phyloP scores from a whole-genome alignment of 176 grass and related monocot genomes.

The Typha latifolia region DNA sequence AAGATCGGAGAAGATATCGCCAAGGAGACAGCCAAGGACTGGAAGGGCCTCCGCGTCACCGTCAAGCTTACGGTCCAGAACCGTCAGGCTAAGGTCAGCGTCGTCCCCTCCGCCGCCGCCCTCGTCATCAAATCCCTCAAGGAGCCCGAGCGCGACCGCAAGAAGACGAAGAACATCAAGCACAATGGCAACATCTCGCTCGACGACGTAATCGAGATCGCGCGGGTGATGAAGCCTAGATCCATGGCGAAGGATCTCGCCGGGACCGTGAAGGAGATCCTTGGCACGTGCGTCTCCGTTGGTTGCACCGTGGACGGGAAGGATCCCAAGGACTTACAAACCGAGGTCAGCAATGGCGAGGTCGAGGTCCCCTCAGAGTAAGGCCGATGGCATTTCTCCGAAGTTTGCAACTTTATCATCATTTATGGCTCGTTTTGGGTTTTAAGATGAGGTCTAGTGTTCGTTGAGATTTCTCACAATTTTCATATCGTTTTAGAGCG shows the following conservation, averaged over 20 bases:
- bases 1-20: conserved; percentile 80
- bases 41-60: conserved; percentile 77
- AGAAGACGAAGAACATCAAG: conserved; percentile 81
- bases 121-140: conserved; percentile 76
- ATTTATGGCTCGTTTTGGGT: background rate
- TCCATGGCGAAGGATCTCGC: background rate
- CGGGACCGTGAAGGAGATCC: conserved; percentile 4
- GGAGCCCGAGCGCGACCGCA: conserved; percentile 71
- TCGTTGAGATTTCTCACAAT: background rate
- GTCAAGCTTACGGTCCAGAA: conserved; percentile 86
- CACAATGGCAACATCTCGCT: conserved; percentile 66
- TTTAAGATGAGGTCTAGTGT: background rate
- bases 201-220: conserved; percentile 65
- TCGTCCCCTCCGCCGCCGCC: conserved; percentile 65
- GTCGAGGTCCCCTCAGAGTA: background rate
- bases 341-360: background rate
- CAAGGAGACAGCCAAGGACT: conserved; percentile 82
- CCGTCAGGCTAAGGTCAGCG: conserved; percentile 65
- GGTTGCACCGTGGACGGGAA: conserved; percentile 1
- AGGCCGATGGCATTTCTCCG: background rate
- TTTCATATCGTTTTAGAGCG: background rate
- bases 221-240: conserved; percentile 1
- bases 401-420: background rate
- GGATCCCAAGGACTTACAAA: background rate
- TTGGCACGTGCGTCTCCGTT: conserved; percentile 2